These are phyloP conservation scores for Lotus japonicus DNA, from an alignment of 306 rosid genomes.

Conservation along the genomic window DNA sequence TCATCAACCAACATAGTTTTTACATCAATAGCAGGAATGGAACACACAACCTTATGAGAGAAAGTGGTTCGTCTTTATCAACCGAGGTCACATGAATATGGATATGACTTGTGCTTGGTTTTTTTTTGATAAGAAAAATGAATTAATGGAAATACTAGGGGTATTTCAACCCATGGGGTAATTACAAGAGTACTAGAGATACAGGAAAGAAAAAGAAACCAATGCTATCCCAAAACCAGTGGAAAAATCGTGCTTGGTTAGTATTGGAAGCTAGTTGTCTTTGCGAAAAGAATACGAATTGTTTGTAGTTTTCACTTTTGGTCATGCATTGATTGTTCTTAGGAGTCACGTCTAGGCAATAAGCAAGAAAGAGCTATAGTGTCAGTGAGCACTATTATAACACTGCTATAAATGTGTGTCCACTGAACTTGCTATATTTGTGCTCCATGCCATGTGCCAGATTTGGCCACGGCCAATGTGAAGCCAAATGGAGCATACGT, in stretches of 20 bases:
- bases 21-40: too few relatives aligned
- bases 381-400: conserved; percentile 21
- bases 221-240: too few relatives aligned
- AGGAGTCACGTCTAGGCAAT: conserved; percentile 44
- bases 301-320: conserved; percentile 19
- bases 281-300: conserved; percentile 62
- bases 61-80: too few relatives aligned
- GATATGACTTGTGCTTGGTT: neutral
- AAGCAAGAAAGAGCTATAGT: conserved; percentile 20
- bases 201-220: too few relatives aligned
- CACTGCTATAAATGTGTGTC: conserved; percentile 13
- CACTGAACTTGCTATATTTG: conserved; percentile 14
- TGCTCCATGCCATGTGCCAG: conserved; percentile 22
- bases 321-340: conserved; percentile 48
- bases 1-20: too few relatives aligned
- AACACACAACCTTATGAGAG: too few relatives aligned
- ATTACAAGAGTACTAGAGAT: too few relatives aligned
- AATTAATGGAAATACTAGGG: too few relatives aligned
- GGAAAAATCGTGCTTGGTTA: too few relatives aligned
- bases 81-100: too few relatives aligned
- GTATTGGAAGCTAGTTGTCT: conserved; percentile 10
- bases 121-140: too few relatives aligned
- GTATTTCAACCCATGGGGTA: too few relatives aligned
- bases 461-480: conserved; percentile 3
- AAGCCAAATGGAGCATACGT: conserved; percentile 24